These are phyloP conservation scores for Venturia carpophila DNA, from an alignment of 2,329 filamentous ascomycete genomes.

Conservation along the genomic window DNA sequence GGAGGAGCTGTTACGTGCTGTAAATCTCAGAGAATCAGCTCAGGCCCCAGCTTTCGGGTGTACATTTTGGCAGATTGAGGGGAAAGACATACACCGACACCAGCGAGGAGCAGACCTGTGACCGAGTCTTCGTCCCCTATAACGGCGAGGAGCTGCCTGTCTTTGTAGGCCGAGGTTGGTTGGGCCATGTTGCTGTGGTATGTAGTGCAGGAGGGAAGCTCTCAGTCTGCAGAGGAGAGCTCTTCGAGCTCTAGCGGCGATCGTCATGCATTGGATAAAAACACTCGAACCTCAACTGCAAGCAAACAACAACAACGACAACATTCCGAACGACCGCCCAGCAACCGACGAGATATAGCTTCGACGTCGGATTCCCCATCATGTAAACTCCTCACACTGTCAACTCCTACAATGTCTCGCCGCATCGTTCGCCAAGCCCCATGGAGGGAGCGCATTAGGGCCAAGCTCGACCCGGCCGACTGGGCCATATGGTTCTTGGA, in stretches of 20 bases:
- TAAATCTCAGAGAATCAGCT: not conserved
- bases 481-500: conserved; percentile 86
- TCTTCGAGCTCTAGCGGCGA: not conserved
- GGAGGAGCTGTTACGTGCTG: conserved; percentile 87
- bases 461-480: conserved; percentile 79
- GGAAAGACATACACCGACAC: conserved; percentile 67
- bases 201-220: not conserved
- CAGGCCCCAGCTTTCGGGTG: not conserved
- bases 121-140: conserved; percentile 98
- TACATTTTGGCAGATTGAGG: not conserved
- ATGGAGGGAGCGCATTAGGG: conserved; percentile 69
- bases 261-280: not conserved
- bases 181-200: conserved; percentile 43
- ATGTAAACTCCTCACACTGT: conserved; percentile 19
- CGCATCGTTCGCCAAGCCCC: conserved; percentile 75
- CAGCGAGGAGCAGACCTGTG: conserved; percentile 87
- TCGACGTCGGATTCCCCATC: not conserved
- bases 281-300: not conserved
- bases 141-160: conserved; percentile 92
- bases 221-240: not conserved
- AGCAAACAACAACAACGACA: conserved; percentile 13
- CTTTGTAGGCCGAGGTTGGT: conserved; percentile 54
- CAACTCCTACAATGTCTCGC: conserved; percentile 49
- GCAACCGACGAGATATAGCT: conserved; percentile 11
- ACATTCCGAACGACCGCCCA: conserved; percentile 4